These are phyloP conservation scores for Favolaschia claudopus DNA, from an alignment of 768 basidiomycete species.

Conservation along the genomic window DNA sequence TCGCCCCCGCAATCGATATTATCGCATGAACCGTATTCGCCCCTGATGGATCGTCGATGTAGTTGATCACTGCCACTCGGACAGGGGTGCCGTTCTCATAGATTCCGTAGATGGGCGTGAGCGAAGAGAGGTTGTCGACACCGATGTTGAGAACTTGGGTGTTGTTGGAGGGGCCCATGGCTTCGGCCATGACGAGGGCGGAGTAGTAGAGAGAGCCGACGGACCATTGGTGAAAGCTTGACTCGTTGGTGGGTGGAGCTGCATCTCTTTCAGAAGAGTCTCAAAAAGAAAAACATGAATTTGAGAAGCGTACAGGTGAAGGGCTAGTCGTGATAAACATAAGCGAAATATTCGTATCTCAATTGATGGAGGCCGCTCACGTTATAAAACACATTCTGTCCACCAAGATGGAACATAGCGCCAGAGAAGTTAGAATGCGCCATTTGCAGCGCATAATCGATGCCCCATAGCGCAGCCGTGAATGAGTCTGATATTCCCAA, in stretches of 20 bases:
- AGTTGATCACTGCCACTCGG: slow-evolving; percentile 57
- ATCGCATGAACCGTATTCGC: slow-evolving; percentile 53
- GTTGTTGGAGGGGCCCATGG: slow-evolving; percentile 39
- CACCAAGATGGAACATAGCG: slow-evolving; percentile 50
- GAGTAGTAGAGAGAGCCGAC: slow-evolving; percentile 60
- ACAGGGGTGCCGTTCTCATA: slow-evolving; percentile 32
- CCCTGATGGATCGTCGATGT: slow-evolving; percentile 48
- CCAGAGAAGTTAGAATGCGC: slow-evolving; percentile 41
- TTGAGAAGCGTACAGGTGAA: too few species aligned
- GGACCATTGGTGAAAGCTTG: slow-evolving; percentile 55
- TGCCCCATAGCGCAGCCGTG: slow-evolving; percentile 57
- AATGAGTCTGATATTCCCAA: too few species aligned
- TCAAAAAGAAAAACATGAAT: too few species aligned
- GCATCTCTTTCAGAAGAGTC: too few species aligned
- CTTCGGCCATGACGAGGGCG: slow-evolving; percentile 52
- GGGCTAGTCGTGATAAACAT: too few species aligned
- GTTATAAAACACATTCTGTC: slow-evolving; percentile 60
- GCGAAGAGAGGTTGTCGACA: slow-evolving; percentile 38
- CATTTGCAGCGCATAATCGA: slow-evolving; percentile 59
- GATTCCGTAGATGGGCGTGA: slow-evolving; percentile 53
- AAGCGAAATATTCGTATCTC: too few species aligned
- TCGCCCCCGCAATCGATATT: slow-evolving; percentile 53
- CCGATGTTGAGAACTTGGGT: slow-evolving; percentile 51
- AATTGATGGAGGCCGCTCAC: neutral
- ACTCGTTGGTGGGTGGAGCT: slow-evolving; percentile 57